Base-by-base conservation (phyloP, 2,329 filamentous ascomycete species). In the Cytospora chrysosperma region DNA sequence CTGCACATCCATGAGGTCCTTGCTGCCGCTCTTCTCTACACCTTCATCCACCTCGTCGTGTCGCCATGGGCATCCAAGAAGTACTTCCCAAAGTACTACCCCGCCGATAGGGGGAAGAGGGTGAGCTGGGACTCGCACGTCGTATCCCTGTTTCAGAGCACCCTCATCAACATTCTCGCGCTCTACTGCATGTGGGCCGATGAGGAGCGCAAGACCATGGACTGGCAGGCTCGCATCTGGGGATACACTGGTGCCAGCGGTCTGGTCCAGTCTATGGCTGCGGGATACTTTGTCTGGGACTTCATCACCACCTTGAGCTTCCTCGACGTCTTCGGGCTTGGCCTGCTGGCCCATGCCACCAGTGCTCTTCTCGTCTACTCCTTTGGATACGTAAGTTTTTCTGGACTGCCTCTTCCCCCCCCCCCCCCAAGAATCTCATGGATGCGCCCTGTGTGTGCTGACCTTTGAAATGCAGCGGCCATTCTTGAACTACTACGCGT, bases 81-180 rank as follows among this genome's bases (percentile, higher is more conserved):
- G 62, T 74, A 92, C 65, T 87, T 89, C 67, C 85, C 89, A 3
- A 70, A 79, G 53, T 81, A 84, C 69, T 95, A 95, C 77, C 74
- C 79, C 34, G 82, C 92, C 69, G 84, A 86, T 56, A 77, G 79
- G 28, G 82, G 84, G 61, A 91, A 89, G 62, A 84, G 83, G 72
- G 80, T 92, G 67, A 95, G 90, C 80, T 95, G 92, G 92, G 87
- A 96, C 74, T 88, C 92, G 27, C 92, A 94, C 73, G 88, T 94
- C 61, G 91, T 95, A 34, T 93, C 90, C n/a, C 83, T 95, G 69
- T 81, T 91, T 62, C 92, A 96, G 81, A 89, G 87, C 73, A 79
- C 82, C 34, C 77, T 92, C 61, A 91, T 96, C 77, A 92, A 89
- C 74, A 74, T 69, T 55, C 77, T 93, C 34, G 89, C 90, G n/a